These are phyloP conservation scores for Bifiguratus adelaidae DNA, from an alignment of 192 early-diverging fungal genomes.

Conservation along the genomic window DNA sequence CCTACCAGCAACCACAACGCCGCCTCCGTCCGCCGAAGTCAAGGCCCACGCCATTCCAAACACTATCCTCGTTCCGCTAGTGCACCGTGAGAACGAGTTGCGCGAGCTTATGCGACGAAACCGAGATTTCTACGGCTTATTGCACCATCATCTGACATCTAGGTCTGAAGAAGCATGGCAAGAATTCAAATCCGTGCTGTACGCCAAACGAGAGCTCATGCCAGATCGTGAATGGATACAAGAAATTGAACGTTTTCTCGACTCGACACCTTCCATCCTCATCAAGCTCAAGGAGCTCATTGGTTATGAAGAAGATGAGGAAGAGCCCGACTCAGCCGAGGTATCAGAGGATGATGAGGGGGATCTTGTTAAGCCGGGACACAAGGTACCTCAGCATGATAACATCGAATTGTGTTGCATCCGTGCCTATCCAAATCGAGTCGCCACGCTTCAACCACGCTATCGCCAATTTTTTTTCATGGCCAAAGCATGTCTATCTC, in stretches of 20 bases:
- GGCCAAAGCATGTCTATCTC: slow-evolving; percentile 1
- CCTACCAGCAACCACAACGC: too few species aligned
- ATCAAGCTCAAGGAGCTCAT: slow-evolving; percentile 26
- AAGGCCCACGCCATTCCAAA: slow-evolving; percentile 14
- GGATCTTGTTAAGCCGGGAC: not conserved
- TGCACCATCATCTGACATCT: slow-evolving; percentile 5
- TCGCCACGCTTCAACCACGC: not conserved
- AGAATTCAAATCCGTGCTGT: slow-evolving; percentile 14
- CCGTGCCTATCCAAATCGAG: slow-evolving; percentile 9
- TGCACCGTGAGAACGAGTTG: slow-evolving; percentile 22
- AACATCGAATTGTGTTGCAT: slow-evolving; percentile 13
- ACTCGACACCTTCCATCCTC: slow-evolving; percentile 8
- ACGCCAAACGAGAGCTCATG: slow-evolving; percentile 8
- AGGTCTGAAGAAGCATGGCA: slow-evolving; percentile 6
- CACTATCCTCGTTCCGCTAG: slow-evolving; percentile 19
- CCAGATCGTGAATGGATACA: slow-evolving; percentile 21
- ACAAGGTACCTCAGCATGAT: slow-evolving; percentile 1
- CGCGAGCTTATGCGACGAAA: slow-evolving; percentile 15
- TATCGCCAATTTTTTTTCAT: slow-evolving; percentile 30
- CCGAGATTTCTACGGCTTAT: slow-evolving; percentile 12
- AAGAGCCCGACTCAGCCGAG: slow-evolving; percentile 6
- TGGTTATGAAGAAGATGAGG: slow-evolving; percentile 14
- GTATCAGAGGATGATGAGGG: slow-evolving; percentile 3
- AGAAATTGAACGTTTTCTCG: not conserved
- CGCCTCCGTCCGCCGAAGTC: too few species aligned